These are phyloP conservation scores for Paramicrosporidium saccamoebae DNA, from an alignment of 371 early-diverging fungal species.

Conservation along the genomic window DNA sequence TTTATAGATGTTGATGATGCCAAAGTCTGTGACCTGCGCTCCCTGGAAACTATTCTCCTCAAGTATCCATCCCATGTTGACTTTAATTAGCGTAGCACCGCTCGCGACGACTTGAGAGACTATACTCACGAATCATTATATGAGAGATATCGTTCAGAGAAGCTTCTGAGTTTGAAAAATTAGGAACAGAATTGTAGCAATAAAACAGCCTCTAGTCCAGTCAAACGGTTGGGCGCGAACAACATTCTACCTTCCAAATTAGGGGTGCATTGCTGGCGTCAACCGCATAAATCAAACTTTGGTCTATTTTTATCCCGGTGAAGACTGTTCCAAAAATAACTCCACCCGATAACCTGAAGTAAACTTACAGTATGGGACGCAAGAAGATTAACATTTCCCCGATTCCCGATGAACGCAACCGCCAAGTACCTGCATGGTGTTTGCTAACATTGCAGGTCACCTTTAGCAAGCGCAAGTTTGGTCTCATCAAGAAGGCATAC, in stretches of 20 bases:
- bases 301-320: too few relatives aligned
- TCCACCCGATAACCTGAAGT: neutral
- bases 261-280: too few relatives aligned
- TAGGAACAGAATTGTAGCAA: too few relatives aligned
- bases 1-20: constrained; percentile 71
- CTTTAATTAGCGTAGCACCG: constrained; percentile 23
- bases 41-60: constrained; percentile 62
- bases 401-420: constrained; percentile 70
- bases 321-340: too few relatives aligned
- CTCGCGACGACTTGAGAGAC: constrained; percentile 70
- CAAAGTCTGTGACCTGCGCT: constrained; percentile 70
- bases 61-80: constrained; percentile 8
- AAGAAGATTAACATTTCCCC: constrained; percentile 85
- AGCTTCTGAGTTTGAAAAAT: too few relatives aligned
- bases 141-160: constrained; percentile 62
- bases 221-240: too few relatives aligned
- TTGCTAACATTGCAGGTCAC: constrained; percentile 26
- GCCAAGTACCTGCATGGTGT: constrained; percentile 19
- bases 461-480: constrained; percentile 87
- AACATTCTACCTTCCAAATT: too few relatives aligned
- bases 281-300: too few relatives aligned
- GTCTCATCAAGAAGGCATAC: constrained; percentile 95
- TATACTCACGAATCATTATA: constrained; percentile 47
- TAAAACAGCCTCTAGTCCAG: too few relatives aligned
- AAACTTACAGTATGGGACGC: constrained; percentile 34